These are phyloP conservation scores for Picochlorum sp. DNA, from an alignment of 139 green algal species.

Conservation along the genomic window DNA sequence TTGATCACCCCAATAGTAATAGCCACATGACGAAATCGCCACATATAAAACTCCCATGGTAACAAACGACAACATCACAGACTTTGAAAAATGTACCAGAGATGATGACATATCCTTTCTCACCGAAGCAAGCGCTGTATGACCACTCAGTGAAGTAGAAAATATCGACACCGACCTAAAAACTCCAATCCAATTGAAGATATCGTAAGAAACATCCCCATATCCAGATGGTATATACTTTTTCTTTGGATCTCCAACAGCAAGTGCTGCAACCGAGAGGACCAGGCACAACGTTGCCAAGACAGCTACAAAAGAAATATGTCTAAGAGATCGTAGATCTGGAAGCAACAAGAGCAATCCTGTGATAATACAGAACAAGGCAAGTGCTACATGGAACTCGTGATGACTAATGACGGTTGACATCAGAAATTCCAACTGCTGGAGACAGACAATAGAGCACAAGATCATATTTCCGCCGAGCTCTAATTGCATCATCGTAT, in stretches of 20 bases:
- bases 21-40: constrained; percentile 23
- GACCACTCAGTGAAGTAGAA: constrained; percentile 34
- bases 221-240: neutral
- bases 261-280: constrained; percentile 12
- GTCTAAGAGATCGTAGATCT: too few relatives aligned
- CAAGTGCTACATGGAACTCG: too few relatives aligned
- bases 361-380: neutral
- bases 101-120: constrained; percentile 32
- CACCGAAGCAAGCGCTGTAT: constrained; percentile 44
- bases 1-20: constrained; percentile 39
- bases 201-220: too few relatives aligned
- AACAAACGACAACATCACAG: constrained; percentile 27
- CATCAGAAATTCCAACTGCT: constrained; percentile 6
- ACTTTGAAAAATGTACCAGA: constrained; percentile 20
- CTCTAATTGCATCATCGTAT: constrained; percentile 12
- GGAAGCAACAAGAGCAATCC: constrained; percentile 23
- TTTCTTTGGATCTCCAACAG: constrained; percentile 23
- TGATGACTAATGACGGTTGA: too few relatives aligned
- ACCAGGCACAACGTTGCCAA: constrained; percentile 22
- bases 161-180: constrained; percentile 45
- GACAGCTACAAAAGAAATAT: constrained; percentile 7
- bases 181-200: constrained; percentile 14
- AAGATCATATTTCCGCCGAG: constrained; percentile 31
- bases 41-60: constrained; percentile 36
- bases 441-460: constrained; percentile 15